phyloP scores from a whole-genome alignment of 2,329 filamentous ascomycete genomes.

The Pseudovirgaria hyperparasitica region DNA sequence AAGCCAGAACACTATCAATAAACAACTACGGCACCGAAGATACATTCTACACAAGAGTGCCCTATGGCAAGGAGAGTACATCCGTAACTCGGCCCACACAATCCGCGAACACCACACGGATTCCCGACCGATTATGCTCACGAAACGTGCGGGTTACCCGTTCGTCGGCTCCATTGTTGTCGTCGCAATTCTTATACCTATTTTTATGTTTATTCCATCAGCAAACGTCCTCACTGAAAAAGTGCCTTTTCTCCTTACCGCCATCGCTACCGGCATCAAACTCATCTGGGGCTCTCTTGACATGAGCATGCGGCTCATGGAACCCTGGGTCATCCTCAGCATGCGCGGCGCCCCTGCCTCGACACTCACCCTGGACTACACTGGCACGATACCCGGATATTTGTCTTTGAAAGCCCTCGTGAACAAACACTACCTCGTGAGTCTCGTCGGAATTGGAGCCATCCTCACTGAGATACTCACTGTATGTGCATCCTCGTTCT shows the following conservation, averaged over 20 bases:
- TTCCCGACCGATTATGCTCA: slow-evolving; percentile 58
- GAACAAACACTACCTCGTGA: slow-evolving; percentile 53
- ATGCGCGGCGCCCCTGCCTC: slow-evolving; percentile 51
- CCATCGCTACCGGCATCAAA: slow-evolving; percentile 53
- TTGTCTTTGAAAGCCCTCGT: slow-evolving; percentile 48
- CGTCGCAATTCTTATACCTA: slow-evolving; percentile 46
- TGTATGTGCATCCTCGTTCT: slow-evolving; percentile 53
- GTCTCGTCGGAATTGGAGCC: slow-evolving; percentile 56
- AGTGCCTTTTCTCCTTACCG: slow-evolving; percentile 53
- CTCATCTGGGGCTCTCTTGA: slow-evolving; percentile 57
- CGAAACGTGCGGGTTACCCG: slow-evolving; percentile 44
- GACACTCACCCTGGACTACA: slow-evolving; percentile 60
- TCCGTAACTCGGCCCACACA: slow-evolving; percentile 33
- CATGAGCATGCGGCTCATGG: slow-evolving; percentile 57
- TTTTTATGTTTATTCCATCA: slow-evolving; percentile 47
- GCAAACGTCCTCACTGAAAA: slow-evolving; percentile 44
- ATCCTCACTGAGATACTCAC: slow-evolving; percentile 63
- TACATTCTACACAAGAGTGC: slow-evolving; percentile 61
- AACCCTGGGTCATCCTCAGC: slow-evolving; percentile 61
- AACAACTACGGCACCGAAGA: slow-evolving; percentile 50
- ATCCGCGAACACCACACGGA: slow-evolving; percentile 32
- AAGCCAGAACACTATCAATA: slow-evolving; percentile 53
- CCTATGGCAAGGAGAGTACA: slow-evolving; percentile 50
- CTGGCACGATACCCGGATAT: slow-evolving; percentile 55
- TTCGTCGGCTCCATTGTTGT: slow-evolving; percentile 46